Base-by-base conservation (phyloP, 2,329 filamentous ascomycete species). In the Lojkania enalia region DNA sequence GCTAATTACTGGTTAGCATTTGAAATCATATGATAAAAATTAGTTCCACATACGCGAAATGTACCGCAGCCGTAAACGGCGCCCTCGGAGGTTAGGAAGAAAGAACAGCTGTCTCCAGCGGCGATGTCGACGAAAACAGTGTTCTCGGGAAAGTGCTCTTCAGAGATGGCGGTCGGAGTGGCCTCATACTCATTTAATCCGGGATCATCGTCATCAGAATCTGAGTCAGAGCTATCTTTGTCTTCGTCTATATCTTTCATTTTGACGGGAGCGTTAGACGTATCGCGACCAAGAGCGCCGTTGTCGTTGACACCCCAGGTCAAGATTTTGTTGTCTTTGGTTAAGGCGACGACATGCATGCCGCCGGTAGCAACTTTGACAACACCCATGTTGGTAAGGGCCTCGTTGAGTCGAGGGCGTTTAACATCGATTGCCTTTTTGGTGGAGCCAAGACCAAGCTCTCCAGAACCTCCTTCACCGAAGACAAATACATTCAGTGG, bases 281-380 rank as follows among this genome's bases (percentile, higher is more conserved):
- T 91, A 63, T 88, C 81, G 62, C 89, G 79, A 31, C 89, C 89
- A 27, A 95, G 78, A 6, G 89, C 87, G 51, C 87, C 86, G 62
- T 90, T 84, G 63, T 95, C 89, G 64, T 94, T 94, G 57, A 94
- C 88, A 42, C 89, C 89, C 89, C 89, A 95, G 20, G 87, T 90
- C 42, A 90, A 74, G 56, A 95, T 87, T 71, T 84, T 85, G 75
- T 90, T 89, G 68, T 92, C 86, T 55, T 84, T 80, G 38, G 89
- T 92, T 40, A 94, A 73, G 2, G 85, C 88, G 51, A 87, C 76
- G 40, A 79, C 84, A 71, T 95, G 89, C 88, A 95, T 92, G 44
- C 88, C 88, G 49, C 89, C 89, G 48, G 85, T 84, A 39, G 87
- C 84, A 45, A 95, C 71, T 68, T 88, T 83, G 2, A 94, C 87